phyloP scores from a whole-genome alignment of 148 eudicot genomes.

The Tetragonia tetragonoides region DNA sequence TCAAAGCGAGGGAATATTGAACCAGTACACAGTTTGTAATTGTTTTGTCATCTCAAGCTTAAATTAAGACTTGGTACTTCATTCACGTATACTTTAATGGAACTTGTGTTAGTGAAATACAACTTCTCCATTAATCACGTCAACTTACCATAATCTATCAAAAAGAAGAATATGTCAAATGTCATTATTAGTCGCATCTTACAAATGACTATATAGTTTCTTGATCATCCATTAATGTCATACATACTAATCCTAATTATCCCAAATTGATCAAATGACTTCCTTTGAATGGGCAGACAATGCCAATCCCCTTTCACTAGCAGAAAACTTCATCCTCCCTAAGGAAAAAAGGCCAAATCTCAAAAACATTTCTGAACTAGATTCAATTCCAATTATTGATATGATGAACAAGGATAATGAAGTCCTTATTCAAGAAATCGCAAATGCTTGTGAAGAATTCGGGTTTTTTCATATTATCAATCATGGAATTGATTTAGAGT shows the following conservation, averaged over 20 bases:
- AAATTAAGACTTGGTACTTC: too few species aligned
- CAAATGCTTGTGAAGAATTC: conserved; percentile 32
- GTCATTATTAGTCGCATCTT: too few species aligned
- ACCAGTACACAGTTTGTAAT: too few species aligned
- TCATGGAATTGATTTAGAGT: conserved; percentile 34
- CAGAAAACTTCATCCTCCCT: conserved; percentile 28
- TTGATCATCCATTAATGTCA: background rate
- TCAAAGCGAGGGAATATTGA: too few species aligned
- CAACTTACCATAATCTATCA: background rate
- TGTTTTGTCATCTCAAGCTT: too few species aligned
- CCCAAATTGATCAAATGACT: conserved; percentile 14
- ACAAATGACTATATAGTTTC: background rate
- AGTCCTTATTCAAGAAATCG: conserved; percentile 11
- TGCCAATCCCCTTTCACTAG: conserved; percentile 17
- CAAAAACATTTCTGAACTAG: background rate
- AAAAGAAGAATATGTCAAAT: too few species aligned
- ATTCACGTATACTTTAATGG: too few species aligned
- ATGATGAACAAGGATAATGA: conserved; percentile 15
- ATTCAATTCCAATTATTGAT: conserved; percentile 23
- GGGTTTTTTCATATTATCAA: conserved; percentile 40
- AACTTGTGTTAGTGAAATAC: too few species aligned
- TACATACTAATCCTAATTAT: too few species aligned
- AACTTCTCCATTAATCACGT: background rate
- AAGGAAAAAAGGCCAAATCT: conserved; percentile 25
- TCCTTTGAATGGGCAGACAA: conserved; percentile 30